Evolutionary conservation across 2,329 filamentous ascomycete genomes (phyloP).

Genomic region (Hypocreales sp.): DNA sequence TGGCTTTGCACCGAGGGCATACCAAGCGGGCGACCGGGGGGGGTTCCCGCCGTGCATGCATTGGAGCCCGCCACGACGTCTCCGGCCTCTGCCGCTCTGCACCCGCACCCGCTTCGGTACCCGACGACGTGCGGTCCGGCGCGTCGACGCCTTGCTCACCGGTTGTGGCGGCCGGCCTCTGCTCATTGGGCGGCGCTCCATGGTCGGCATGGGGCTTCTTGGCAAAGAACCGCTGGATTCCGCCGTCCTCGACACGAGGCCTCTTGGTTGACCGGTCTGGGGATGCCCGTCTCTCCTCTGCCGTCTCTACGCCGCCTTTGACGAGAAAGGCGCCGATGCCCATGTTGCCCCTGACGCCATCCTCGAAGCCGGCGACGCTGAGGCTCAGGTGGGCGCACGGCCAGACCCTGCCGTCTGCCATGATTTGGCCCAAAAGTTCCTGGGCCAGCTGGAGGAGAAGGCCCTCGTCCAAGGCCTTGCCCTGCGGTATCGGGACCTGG

Average conservation of each 20-base stretch:
- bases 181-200: conserved; percentile 8
- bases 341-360: conserved; percentile 68
- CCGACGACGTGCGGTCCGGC: conserved; percentile 3
- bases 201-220: conserved; percentile 19
- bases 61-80: no score
- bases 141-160: not conserved
- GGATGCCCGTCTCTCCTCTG: not conserved
- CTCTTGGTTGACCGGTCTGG: conserved; percentile 12
- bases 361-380: conserved; percentile 84
- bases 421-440: conserved; percentile 60
- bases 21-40: conserved; percentile 18
- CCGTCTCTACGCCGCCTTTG: conserved; percentile 44
- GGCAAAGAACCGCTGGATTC: conserved; percentile 43
- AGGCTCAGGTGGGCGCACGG: conserved; percentile 84
- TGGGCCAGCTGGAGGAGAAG: conserved; percentile 62
- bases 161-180: conserved; percentile 4
- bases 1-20: conserved; percentile 51
- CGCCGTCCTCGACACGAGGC: conserved; percentile 24
- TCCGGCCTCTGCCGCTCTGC: no score
- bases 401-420: conserved; percentile 67
- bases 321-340: conserved; percentile 80
- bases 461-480: conserved; percentile 56
- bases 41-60: no score
- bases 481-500: conserved; percentile 60
- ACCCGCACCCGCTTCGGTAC: no score